phyloP scores from a whole-genome alignment of 2,329 filamentous ascomycete genomes.

The Aspergillus novofumigatus region DNA sequence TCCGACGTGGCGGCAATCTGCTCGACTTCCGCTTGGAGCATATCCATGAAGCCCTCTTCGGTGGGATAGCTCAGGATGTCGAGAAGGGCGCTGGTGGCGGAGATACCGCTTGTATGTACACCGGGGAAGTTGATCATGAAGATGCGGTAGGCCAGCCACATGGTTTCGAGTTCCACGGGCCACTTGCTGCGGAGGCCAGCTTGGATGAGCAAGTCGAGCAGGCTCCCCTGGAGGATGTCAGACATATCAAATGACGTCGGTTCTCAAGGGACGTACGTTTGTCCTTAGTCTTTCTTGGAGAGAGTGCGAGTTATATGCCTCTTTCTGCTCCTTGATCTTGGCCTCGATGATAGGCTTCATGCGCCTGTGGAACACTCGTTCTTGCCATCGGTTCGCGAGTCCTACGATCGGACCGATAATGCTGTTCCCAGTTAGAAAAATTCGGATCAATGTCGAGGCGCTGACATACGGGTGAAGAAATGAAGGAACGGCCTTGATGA shows the following conservation, averaged over 20 bases:
- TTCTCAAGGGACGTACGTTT: not conserved
- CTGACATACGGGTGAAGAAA: constrained; percentile 6
- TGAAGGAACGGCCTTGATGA: constrained; percentile 12
- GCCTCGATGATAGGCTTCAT: constrained; percentile 12
- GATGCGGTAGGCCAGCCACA: constrained; percentile 12
- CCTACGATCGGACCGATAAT: constrained; percentile 10
- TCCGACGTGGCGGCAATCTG: not conserved
- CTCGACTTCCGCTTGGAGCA: constrained; percentile 7
- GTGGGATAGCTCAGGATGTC: constrained; percentile 7
- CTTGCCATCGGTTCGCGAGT: constrained; percentile 8
- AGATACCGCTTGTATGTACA: constrained; percentile 12
- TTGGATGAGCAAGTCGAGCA: constrained; percentile 11
- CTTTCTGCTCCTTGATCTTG: constrained; percentile 7
- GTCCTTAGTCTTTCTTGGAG: constrained; percentile 6
- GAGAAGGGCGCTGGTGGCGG: constrained; percentile 9
- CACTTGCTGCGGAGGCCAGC: constrained; percentile 11
- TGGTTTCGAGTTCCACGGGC: constrained; percentile 9
- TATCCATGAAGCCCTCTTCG: not conserved
- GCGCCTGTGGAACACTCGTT: constrained; percentile 7
- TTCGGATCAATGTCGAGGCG: not conserved
- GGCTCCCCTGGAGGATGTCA: constrained; percentile 3
- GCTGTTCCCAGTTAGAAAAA: not conserved
- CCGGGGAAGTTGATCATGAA: constrained; percentile 15
- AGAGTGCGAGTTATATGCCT: not conserved
- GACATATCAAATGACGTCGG: not conserved